Evolutionary conservation across 306 rosid genomes (phyloP).

Genomic region (Dryas alaskensis): DNA sequence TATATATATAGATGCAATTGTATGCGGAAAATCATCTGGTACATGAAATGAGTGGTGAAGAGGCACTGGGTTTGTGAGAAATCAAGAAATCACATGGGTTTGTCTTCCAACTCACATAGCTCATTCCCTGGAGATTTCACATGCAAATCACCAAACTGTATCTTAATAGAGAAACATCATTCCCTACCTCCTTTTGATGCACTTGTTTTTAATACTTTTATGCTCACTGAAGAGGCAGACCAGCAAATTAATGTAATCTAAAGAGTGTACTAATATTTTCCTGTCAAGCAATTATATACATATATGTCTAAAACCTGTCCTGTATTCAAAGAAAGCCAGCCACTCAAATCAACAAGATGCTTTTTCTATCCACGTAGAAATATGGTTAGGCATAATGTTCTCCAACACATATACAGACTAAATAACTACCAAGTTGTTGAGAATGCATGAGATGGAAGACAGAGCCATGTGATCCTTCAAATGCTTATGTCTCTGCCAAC

Average conservation of each 20-base stretch:
- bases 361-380: not conserved
- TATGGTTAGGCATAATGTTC: not conserved
- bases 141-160: not conserved
- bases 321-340: not conserved
- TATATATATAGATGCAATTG: not conserved
- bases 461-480: constrained; percentile 15
- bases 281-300: not conserved
- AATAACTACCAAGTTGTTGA: not conserved
- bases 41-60: not conserved
- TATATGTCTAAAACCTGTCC: not conserved
- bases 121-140: not conserved
- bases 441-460: not conserved
- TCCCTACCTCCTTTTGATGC: not conserved
- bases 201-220: no score
- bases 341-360: not conserved
- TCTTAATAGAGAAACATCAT: not conserved
- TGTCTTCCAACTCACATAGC: not conserved
- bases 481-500: not conserved
- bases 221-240: no score
- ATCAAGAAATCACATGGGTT: not conserved
- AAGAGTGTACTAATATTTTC: not conserved
- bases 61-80: not conserved
- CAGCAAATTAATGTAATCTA: not conserved
- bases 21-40: not conserved
- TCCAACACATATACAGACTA: constrained; percentile 1